Conservation (phyloP, 495 filamentous ascomycete genomes). For the Sordaria brevicollis region DNA sequence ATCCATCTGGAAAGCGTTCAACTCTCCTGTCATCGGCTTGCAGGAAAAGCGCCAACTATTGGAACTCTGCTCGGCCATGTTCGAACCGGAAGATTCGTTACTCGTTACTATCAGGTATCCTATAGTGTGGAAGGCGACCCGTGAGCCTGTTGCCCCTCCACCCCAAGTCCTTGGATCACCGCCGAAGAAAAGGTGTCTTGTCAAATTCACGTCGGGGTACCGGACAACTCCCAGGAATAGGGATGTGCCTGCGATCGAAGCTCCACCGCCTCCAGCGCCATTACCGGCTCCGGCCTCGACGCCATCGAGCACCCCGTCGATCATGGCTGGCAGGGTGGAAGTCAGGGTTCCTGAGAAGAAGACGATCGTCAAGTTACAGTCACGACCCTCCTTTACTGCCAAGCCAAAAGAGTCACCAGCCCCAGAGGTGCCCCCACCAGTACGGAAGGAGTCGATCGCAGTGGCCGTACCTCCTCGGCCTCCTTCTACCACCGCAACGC, state of each 20-base stretch:
- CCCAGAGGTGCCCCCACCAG: conserved; percentile 9
- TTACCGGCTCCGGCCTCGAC: conserved; percentile 4
- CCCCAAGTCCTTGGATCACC: neutral
- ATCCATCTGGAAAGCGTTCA: conserved; percentile 69
- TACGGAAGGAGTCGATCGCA: conserved; percentile 19
- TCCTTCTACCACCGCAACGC: neutral
- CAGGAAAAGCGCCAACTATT: conserved; percentile 67
- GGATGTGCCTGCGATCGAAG: neutral
- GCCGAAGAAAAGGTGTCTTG: conserved; percentile 14
- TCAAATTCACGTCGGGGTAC: conserved; percentile 23
- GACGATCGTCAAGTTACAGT: conserved; percentile 12
- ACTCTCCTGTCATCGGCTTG: conserved; percentile 53
- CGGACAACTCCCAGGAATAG: conserved; percentile 22
- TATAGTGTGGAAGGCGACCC: conserved; percentile 55
- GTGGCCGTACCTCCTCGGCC: conserved; percentile 9
- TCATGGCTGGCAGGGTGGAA: conserved; percentile 1
- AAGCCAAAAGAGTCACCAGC: neutral
- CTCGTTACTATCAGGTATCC: conserved; percentile 57
- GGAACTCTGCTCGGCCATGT: conserved; percentile 67
- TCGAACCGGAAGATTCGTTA: conserved; percentile 52
- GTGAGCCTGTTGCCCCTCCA: conserved; percentile 20
- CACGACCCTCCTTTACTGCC: neutral
- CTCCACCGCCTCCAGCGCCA: conserved; percentile 6
- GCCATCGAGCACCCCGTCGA: neutral
- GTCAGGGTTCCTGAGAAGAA: conserved; percentile 20